Evolutionary conservation across 306 rosid genomes (phyloP).

Genomic region (Abrus pulchellus): DNA sequence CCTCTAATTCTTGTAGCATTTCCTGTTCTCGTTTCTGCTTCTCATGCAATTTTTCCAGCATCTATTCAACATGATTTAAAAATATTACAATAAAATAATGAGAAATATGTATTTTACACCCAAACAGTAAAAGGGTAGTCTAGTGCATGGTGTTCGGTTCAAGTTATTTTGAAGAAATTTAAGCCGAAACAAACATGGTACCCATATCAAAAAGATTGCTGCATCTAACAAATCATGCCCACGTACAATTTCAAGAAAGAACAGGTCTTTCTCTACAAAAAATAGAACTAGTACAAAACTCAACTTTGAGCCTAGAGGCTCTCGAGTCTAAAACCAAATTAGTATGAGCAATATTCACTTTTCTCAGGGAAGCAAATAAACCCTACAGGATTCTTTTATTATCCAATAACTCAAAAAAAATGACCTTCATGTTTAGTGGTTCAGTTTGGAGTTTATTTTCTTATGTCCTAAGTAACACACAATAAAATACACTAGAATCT

Average conservation of each 20-base stretch:
- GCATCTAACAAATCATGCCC: not conserved
- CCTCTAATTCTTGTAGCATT: conserved; percentile 74
- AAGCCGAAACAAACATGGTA: not conserved
- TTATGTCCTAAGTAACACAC: conserved; percentile 11
- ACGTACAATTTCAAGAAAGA: conserved; percentile 7
- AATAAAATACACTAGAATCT: conserved; percentile 6
- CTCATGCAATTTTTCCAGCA: conserved; percentile 70
- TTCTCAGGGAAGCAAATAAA: conserved; percentile 20
- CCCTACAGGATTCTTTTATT: not conserved
- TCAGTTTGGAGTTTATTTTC: not conserved
- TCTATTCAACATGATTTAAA: conserved; percentile 57
- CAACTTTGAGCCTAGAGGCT: not conserved
- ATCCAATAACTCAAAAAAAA: not conserved
- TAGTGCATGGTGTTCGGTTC: not conserved
- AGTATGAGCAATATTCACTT: conserved; percentile 17
- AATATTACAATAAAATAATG: conserved; percentile 23
- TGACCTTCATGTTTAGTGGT: not conserved
- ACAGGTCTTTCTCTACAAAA: not conserved
- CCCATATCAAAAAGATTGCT: conserved; percentile 1
- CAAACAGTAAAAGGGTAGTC: conserved; percentile 15
- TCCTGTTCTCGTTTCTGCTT: conserved; percentile 71
- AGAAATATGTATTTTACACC: conserved; percentile 17
- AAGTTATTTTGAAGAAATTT: conserved; percentile 13
- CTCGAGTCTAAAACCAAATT: not conserved
- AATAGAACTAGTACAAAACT: conserved; percentile 2